A percentile compares a stretch with the other conserved stretches of the same genome.
Evolutionary conservation across 208 protist species (phyloP).

Genomic region (Wallacemonas sp.): DNA sequence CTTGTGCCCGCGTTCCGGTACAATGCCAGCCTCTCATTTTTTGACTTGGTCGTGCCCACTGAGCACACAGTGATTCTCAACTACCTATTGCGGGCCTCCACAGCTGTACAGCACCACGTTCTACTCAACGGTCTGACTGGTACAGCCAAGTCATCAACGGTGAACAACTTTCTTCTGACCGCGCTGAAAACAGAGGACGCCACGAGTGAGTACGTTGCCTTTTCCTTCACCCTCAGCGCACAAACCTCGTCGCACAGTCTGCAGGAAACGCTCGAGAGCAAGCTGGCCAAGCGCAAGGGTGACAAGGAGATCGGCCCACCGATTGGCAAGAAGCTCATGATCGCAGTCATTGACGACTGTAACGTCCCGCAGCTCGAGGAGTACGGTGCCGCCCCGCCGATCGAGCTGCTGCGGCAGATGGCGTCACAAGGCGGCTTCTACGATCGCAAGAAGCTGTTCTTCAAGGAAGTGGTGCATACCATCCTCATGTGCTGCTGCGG

Average conservation of each 20-base stretch:
- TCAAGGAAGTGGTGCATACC: constrained; percentile 90
- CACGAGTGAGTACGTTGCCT: constrained; percentile 57
- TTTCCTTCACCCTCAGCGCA: constrained; percentile 90
- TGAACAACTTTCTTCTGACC: constrained; percentile 75
- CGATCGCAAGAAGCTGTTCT: constrained; percentile 90
- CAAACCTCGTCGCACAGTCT: constrained; percentile 89
- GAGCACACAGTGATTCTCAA: constrained; percentile 87
- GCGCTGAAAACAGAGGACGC: constrained; percentile 73
- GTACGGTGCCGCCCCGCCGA: constrained; percentile 93
- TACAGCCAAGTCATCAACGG: constrained; percentile 93
- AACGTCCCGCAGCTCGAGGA: constrained; percentile 94
- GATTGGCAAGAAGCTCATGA: constrained; percentile 77
- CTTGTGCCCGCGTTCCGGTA: constrained; percentile 92
- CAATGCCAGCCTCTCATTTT: constrained; percentile 81
- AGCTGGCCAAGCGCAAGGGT: constrained; percentile 89
- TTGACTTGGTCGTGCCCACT: constrained; percentile 95
- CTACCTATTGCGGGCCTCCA: constrained; percentile 69
- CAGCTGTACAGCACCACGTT: constrained; percentile 58
- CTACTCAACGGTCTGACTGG: constrained; percentile 93
- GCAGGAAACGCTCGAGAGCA: constrained; percentile 93
- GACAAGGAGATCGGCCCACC: constrained; percentile 81
- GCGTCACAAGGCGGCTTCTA: constrained; percentile 91
- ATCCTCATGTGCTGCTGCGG: constrained; percentile 91
- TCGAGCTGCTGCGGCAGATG: constrained; percentile 94
- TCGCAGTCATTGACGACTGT: constrained; percentile 94